Base-by-base conservation (phyloP, 2,329 filamentous ascomycete species). In the Chaetoscypha palmicola region DNA sequence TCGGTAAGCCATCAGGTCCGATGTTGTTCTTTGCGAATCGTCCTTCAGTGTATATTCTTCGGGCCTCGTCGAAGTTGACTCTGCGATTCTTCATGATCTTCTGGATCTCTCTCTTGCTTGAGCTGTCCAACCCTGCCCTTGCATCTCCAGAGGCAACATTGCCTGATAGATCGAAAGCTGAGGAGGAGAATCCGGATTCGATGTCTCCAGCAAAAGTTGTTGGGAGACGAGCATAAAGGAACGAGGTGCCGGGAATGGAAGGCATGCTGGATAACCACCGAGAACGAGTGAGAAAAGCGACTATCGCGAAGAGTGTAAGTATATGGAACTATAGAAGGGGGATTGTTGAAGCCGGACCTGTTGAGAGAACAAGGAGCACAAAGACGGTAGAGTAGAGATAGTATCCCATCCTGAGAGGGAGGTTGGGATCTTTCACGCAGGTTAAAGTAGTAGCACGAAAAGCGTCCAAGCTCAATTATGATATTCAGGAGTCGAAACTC, bases 31-130 rank as follows among this genome's bases (percentile, higher is more conserved):
- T 88, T 62, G 79, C 80, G 68, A 98, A 95, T 46, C 81, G 73
- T 57, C 85, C 79, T 68, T 96, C 85, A 67, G 89, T 92, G 62
- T 86, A 94, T 35, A 88, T 74, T 58, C 86, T 76, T 56, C 92
- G 76, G 30, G 91, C 92, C 68, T 96, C 88, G 66, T 98, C 91
- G 62, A 98, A 98, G 48, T 74, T 77, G 52, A 97, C 77, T 46
- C 81, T 76, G 52, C 81, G 75, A 62, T 75, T 81, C 76, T 88
- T 91, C 92, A 98, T 98, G 56, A 98, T 90, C 56, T 76, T 77
- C 58, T 89, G 76, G 32, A 98, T 81, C 64, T 94, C 87, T 30
- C 73, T 68, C 71, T 97, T 97, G 45, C 78, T 85, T 37, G 69
- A 71, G 53, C 84, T 80, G 62, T 97, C 90, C 14, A 98, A 72